Conservation (phyloP, 192 early-diverging fungal genomes). For the Mortierella antarctica region DNA sequence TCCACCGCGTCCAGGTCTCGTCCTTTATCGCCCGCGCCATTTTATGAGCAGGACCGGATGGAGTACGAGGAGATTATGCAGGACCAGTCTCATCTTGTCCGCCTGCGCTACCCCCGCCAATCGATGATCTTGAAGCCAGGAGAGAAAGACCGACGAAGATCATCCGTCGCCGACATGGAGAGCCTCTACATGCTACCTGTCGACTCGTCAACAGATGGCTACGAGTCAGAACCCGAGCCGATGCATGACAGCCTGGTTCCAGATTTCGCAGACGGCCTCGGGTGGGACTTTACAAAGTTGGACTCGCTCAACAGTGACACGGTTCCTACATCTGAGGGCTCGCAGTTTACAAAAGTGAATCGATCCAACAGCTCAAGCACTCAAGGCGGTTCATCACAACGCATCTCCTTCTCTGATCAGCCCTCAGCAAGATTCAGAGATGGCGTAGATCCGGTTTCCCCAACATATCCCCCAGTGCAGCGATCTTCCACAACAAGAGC, state of each 20-base stretch:
- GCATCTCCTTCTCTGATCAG: no score
- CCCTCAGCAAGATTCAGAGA: no score
- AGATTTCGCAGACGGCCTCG: slow-evolving; percentile 42
- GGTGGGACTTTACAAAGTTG: slow-evolving; percentile 45
- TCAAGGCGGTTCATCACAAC: slow-evolving; percentile 11
- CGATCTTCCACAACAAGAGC: slow-evolving; percentile 13
- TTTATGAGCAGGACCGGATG: slow-evolving; percentile 12
- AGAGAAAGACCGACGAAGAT: slow-evolving; percentile 27
- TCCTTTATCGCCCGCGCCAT: slow-evolving; percentile 26
- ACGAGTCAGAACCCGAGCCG: slow-evolving; percentile 45
- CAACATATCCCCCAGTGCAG: neutral
- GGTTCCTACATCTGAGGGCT: neutral
- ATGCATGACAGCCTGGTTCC: slow-evolving; percentile 6
- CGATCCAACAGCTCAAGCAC: slow-evolving; percentile 45
- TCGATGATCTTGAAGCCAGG: slow-evolving; percentile 20
- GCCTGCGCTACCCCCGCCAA: slow-evolving; percentile 21
- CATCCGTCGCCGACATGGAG: slow-evolving; percentile 45
- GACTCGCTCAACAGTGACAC: slow-evolving; percentile 25
- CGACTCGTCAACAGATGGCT: slow-evolving; percentile 32
- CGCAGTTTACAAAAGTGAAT: neutral
- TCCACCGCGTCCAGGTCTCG: slow-evolving; percentile 36
- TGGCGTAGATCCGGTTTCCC: neutral
- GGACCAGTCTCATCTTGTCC: slow-evolving; percentile 25
- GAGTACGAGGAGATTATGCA: slow-evolving; percentile 50
- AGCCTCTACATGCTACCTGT: slow-evolving; percentile 45